A percentile compares a stretch with the other conserved stretches of the same genome.
phyloP scores from a whole-genome alignment of 2,329 filamentous ascomycete species.

The Cladophialophora carrionii region DNA sequence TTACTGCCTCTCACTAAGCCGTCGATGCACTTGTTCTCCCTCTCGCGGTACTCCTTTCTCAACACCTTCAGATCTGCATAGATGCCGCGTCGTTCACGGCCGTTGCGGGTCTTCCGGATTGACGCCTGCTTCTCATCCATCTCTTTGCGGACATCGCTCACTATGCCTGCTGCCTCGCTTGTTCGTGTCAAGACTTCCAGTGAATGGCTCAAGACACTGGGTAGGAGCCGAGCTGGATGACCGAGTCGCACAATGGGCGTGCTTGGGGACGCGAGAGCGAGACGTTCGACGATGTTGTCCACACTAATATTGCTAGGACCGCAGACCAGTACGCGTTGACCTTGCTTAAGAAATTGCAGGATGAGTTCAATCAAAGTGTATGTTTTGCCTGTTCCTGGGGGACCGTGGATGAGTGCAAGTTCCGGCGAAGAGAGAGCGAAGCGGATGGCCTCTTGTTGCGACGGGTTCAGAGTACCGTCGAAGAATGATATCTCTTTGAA shows the following conservation, averaged over 20 bases:
- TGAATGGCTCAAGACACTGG: conserved; percentile 84
- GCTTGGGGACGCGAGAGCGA: conserved; percentile 65
- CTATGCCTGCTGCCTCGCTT: conserved; percentile 85
- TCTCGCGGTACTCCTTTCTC: conserved; percentile 82
- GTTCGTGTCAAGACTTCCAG: conserved; percentile 88
- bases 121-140: conserved; percentile 91
- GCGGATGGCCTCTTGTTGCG: conserved; percentile 66
- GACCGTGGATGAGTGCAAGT: conserved; percentile 88
- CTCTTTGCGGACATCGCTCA: conserved; percentile 85
- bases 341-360: conserved; percentile 77
- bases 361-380: conserved; percentile 96
- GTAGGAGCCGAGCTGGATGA: conserved; percentile 86
- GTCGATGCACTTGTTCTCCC: conserved; percentile 79
- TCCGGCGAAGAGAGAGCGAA: conserved; percentile 83
- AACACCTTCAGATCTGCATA: conserved; percentile 84
- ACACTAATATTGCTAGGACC: conserved; percentile 96
- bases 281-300: conserved; percentile 94
- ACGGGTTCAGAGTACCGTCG: conserved; percentile 62
- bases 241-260: conserved; percentile 87
- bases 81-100: conserved; percentile 76
- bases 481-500: conserved; percentile 56
- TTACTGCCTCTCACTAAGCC: conserved; percentile 75
- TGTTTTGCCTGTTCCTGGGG: conserved; percentile 94
- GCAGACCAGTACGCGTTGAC: conserved; percentile 82
- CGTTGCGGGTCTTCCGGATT: conserved; percentile 82